These are phyloP conservation scores for Heterobasidion parviporum DNA, from an alignment of 1,284 basidiomycete species.

Conservation along the genomic window DNA sequence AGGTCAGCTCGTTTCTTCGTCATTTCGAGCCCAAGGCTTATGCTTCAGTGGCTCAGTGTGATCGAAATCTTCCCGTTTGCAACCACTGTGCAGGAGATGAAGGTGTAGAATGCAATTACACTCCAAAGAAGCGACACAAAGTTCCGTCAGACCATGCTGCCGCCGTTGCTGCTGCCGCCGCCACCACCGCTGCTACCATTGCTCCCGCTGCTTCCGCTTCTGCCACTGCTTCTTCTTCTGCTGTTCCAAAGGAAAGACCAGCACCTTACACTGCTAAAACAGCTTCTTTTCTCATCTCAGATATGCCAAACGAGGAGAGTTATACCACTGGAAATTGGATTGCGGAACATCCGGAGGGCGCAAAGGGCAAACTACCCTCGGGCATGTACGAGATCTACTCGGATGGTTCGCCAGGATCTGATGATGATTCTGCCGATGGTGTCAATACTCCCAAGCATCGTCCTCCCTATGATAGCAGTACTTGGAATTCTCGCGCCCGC, in stretches of 20 bases:
- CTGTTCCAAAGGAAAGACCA: conserved; percentile 19
- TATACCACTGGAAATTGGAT: conserved; percentile 15
- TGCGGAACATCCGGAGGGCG: conserved; percentile 12
- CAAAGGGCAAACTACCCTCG: conserved; percentile 3
- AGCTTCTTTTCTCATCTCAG: conserved; percentile 43
- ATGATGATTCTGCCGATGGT: conserved; percentile 10
- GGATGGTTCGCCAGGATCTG: conserved; percentile 10
- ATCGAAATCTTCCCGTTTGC: conserved; percentile 61
- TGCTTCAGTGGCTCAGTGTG: conserved; percentile 35
- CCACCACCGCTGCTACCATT: too few relatives aligned
- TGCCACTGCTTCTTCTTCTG: too few relatives aligned
- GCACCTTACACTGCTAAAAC: conserved; percentile 39
- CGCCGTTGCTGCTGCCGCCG: conserved; percentile 5
- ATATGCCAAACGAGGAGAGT: conserved; percentile 21
- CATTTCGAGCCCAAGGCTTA: conserved; percentile 1
- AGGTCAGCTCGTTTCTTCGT: conserved; percentile 31
- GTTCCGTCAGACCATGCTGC: conserved; percentile 36
- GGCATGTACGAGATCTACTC: conserved; percentile 10
- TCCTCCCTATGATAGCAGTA: conserved; percentile 3
- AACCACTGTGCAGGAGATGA: conserved; percentile 49
- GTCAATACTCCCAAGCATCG: background rate
- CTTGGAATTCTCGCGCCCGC: background rate
- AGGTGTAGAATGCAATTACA: conserved; percentile 54
- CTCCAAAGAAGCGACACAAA: conserved; percentile 59
- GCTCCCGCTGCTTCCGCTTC: too few relatives aligned